phyloP scores from a whole-genome alignment of 768 basidiomycete genomes.

The Boletus huronensis region DNA sequence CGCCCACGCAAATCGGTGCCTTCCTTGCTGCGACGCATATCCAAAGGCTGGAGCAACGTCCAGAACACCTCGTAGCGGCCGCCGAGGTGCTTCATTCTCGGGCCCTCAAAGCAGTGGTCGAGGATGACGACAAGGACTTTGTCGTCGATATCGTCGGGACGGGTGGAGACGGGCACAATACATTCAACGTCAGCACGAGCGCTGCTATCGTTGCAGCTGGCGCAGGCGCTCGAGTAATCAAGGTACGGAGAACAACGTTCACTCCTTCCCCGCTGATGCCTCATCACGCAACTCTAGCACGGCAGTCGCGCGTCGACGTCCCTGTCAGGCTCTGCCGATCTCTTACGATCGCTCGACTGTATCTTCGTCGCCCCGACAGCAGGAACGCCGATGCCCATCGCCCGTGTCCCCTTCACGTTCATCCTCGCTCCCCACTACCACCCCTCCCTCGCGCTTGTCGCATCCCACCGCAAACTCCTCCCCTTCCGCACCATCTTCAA shows the following conservation, averaged over 20 bases:
- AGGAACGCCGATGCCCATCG: constrained; percentile 41
- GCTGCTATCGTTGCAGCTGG: constrained; percentile 94
- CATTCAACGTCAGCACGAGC: constrained; percentile 95
- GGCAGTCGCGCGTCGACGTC: constrained; percentile 91
- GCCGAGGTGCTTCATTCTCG: constrained; percentile 71
- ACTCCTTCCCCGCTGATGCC: not conserved
- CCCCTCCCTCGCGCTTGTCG: constrained; percentile 75
- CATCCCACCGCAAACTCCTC: constrained; percentile 79
- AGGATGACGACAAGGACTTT: constrained; percentile 62
- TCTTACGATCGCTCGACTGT: constrained; percentile 82
- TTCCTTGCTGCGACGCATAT: constrained; percentile 86
- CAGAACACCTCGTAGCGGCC: constrained; percentile 76
- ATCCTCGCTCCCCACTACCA: constrained; percentile 94
- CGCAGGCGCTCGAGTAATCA: constrained; percentile 88
- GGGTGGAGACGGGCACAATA: constrained; percentile 89
- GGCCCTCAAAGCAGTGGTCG: constrained; percentile 59
- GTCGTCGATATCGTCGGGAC: constrained; percentile 47
- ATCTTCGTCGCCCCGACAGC: constrained; percentile 62
- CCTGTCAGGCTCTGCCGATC: constrained; percentile 89
- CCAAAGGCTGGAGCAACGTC: constrained; percentile 69
- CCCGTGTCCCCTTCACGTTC: constrained; percentile 80
- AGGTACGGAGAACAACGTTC: constrained; percentile 44
- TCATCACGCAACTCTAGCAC: constrained; percentile 51
- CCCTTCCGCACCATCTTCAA: constrained; percentile 98
- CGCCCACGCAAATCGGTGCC: constrained; percentile 78